phyloP scores from a whole-genome alignment of 164 flowering plant species.

The Saururus chinensis region DNA sequence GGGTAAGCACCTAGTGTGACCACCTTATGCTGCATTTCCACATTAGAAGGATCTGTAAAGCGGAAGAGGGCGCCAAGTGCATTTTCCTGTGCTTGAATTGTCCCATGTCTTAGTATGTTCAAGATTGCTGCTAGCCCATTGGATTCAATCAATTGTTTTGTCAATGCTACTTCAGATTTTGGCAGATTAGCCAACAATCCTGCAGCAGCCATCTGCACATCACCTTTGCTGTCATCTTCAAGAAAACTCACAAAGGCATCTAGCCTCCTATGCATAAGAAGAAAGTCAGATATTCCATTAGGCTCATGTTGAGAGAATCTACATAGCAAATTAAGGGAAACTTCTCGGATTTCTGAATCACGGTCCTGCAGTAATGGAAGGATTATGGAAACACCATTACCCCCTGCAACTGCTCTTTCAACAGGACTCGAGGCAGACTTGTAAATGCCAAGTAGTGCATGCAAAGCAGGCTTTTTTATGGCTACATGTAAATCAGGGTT shows the following conservation, averaged over 20 bases:
- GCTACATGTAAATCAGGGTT: constrained; percentile 19
- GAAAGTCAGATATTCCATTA: constrained; percentile 46
- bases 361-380: constrained; percentile 55
- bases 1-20: constrained; percentile 44
- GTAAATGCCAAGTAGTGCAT: constrained; percentile 41
- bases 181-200: constrained; percentile 61
- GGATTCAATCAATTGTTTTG: constrained; percentile 34
- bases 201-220: constrained; percentile 51
- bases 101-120: neutral
- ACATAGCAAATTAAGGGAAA: constrained; percentile 40
- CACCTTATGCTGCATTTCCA: constrained; percentile 26
- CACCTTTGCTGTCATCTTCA: constrained; percentile 31
- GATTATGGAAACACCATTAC: constrained; percentile 38
- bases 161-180: constrained; percentile 45
- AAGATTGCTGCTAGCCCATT: constrained; percentile 22
- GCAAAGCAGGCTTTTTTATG: constrained; percentile 35
- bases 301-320: constrained; percentile 50
- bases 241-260: constrained; percentile 46
- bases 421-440: constrained; percentile 33
- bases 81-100: neutral
- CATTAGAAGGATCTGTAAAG: neutral
- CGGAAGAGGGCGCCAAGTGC: constrained; percentile 2
- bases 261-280: constrained; percentile 40
- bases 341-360: constrained; percentile 41
- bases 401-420: constrained; percentile 37